Evolutionary conservation across 2,329 filamentous ascomycete genomes (phyloP).

Genomic region (Fusarium torreyae): DNA sequence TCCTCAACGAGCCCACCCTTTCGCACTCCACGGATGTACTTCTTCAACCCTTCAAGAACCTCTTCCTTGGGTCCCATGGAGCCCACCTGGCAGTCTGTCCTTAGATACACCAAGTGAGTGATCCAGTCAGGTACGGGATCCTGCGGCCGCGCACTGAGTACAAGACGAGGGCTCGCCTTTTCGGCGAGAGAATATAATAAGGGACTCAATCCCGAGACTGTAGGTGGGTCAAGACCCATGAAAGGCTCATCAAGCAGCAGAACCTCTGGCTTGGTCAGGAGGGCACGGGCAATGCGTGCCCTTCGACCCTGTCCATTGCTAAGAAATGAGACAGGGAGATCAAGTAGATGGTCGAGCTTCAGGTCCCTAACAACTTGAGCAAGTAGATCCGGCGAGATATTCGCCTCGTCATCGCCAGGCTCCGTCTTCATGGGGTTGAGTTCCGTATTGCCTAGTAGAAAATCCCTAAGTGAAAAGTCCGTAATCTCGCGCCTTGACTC

Average conservation of each 20-base stretch:
- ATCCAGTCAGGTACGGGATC: conserved; percentile 93
- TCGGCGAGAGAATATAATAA: conserved; percentile 79
- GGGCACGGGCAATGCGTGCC: conserved; percentile 87
- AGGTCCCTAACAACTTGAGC: conserved; percentile 78
- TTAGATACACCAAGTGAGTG: conserved; percentile 83
- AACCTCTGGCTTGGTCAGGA: conserved; percentile 84
- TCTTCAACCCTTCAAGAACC: conserved; percentile 70
- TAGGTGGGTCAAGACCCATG: conserved; percentile 93
- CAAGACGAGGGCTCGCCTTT: conserved; percentile 76
- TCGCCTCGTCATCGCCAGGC: conserved; percentile 60
- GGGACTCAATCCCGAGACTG: conserved; percentile 78
- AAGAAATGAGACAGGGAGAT: conserved; percentile 88
- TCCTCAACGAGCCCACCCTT: conserved; percentile 63
- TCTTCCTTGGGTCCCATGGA: conserved; percentile 75
- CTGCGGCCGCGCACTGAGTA: conserved; percentile 86
- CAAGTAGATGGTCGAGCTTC: conserved; percentile 76
- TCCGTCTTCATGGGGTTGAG: conserved; percentile 76
- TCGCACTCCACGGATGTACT: conserved; percentile 64
- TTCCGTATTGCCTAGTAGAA: conserved; percentile 84
- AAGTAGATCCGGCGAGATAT: conserved; percentile 67
- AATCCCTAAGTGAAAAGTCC: conserved; percentile 88
- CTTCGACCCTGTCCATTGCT: conserved; percentile 94
- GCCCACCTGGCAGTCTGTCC: conserved; percentile 75
- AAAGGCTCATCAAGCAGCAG: conserved; percentile 94
- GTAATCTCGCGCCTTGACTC: conserved; percentile 89